These are phyloP conservation scores for Phaeophleospora eucalypticola DNA, from an alignment of 2,329 filamentous ascomycete species.

Conservation along the genomic window DNA sequence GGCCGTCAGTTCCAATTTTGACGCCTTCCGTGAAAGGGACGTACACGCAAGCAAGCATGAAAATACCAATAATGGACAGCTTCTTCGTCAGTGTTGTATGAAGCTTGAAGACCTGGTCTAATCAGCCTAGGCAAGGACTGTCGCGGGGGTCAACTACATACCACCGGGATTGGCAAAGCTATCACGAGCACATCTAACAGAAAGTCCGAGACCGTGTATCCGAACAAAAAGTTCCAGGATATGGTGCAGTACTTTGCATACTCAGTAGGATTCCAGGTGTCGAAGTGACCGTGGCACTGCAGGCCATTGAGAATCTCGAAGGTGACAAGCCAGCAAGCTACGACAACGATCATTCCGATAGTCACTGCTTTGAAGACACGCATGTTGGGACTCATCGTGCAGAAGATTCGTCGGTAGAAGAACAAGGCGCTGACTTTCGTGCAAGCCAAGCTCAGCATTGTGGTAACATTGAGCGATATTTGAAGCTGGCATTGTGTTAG, in stretches of 20 bases:
- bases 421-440: conserved; percentile 2
- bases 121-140: not conserved
- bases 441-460: not conserved
- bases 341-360: not conserved
- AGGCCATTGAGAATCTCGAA: not conserved
- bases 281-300: conserved; percentile 1
- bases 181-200: conserved; percentile 1
- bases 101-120: not conserved
- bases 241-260: conserved; percentile 3
- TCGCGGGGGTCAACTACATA: not conserved
- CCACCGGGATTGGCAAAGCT: not conserved
- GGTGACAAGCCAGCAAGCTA: conserved; percentile 1
- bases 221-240: not conserved
- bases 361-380: not conserved
- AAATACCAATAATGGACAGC: not conserved
- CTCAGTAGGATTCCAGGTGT: not conserved
- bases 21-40: not conserved
- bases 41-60: conserved; percentile 2
- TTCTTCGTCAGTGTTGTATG: not conserved
- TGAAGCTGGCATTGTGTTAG: not conserved
- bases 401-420: conserved; percentile 4
- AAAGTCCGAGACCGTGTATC: conserved; percentile 1
- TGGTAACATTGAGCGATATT: not conserved
- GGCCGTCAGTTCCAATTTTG: not conserved
- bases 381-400: not conserved